Evolutionary conservation across 2,329 filamentous ascomycete genomes (phyloP).

Genomic region (Ophiostoma fasciatum): DNA sequence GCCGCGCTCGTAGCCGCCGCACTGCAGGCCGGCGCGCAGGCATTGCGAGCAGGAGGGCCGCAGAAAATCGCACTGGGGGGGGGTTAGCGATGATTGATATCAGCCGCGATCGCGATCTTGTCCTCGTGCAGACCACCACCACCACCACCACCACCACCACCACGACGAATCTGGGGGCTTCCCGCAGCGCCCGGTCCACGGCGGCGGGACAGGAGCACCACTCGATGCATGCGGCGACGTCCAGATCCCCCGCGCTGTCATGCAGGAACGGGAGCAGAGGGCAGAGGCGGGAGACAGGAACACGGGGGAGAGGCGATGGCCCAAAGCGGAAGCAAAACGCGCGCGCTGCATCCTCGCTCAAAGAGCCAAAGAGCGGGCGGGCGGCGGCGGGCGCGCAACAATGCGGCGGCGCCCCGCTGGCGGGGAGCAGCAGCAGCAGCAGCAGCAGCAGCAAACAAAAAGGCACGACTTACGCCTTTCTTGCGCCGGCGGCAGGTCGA

Average conservation of each 20-base stretch:
- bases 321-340: slow-evolving; percentile 2
- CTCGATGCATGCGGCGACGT: too few relatives aligned
- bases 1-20: slow-evolving; percentile 14
- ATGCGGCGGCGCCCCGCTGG: too few relatives aligned
- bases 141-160: too few relatives aligned
- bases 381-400: not conserved
- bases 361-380: not conserved
- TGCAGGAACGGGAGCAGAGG: not conserved
- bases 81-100: not conserved
- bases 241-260: too few relatives aligned
- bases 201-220: too few relatives aligned
- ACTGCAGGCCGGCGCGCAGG: slow-evolving; percentile 11
- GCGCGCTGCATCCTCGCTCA: not conserved
- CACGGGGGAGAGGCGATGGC: not conserved
- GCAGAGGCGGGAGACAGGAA: not conserved
- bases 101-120: too few relatives aligned
- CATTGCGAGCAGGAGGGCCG: slow-evolving; percentile 14
- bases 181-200: too few relatives aligned
- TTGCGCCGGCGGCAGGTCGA: slow-evolving; percentile 12
- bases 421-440: too few relatives aligned
- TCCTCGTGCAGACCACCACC: too few relatives aligned
- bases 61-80: slow-evolving; percentile 12
- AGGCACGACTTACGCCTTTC: slow-evolving; percentile 11
- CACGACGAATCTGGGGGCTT: too few relatives aligned
- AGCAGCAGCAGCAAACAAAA: not conserved